A percentile compares a stretch with the other conserved stretches of the same genome.
These are phyloP conservation scores for Beauveria asiatica DNA, from an alignment of 2,329 filamentous ascomycete genomes.

Conservation along the genomic window DNA sequence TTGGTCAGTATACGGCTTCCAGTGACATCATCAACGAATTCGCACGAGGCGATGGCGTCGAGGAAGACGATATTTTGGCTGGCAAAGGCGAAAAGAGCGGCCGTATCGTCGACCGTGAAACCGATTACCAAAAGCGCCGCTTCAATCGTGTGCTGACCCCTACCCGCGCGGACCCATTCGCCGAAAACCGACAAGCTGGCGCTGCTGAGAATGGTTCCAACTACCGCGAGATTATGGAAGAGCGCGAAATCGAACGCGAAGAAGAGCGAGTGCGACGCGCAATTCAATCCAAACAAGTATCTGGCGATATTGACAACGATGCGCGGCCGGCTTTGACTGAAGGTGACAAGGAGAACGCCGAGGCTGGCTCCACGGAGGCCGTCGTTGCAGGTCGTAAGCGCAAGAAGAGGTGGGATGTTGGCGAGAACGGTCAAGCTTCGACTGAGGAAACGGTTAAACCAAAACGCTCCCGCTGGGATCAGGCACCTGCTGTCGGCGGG, in stretches of 20 bases:
- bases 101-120: slow-evolving; percentile 86
- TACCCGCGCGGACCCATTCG: slow-evolving; percentile 78
- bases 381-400: slow-evolving; percentile 62
- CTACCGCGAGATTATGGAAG: slow-evolving; percentile 86
- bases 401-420: slow-evolving; percentile 92
- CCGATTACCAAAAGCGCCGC: slow-evolving; percentile 93
- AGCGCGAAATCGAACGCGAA: slow-evolving; percentile 84
- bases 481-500: slow-evolving; percentile 54
- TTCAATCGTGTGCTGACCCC: slow-evolving; percentile 84
- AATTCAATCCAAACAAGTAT: slow-evolving; percentile 61
- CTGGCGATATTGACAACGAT: slow-evolving; percentile 48
- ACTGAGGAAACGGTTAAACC: slow-evolving; percentile 48
- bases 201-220: slow-evolving; percentile 64
- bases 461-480: slow-evolving; percentile 83
- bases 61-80: slow-evolving; percentile 84
- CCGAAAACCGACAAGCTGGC: slow-evolving; percentile 61
- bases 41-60: slow-evolving; percentile 72
- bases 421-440: slow-evolving; percentile 40
- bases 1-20: slow-evolving; percentile 94
- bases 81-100: slow-evolving; percentile 79
- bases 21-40: slow-evolving; percentile 91
- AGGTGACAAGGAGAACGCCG: slow-evolving; percentile 63
- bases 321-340: slow-evolving; percentile 70
- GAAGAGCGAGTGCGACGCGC: slow-evolving; percentile 76
- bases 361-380: slow-evolving; percentile 58